Base-by-base conservation (phyloP, 2,329 filamentous ascomycete genomes). In the Aspergillus hortae region DNA sequence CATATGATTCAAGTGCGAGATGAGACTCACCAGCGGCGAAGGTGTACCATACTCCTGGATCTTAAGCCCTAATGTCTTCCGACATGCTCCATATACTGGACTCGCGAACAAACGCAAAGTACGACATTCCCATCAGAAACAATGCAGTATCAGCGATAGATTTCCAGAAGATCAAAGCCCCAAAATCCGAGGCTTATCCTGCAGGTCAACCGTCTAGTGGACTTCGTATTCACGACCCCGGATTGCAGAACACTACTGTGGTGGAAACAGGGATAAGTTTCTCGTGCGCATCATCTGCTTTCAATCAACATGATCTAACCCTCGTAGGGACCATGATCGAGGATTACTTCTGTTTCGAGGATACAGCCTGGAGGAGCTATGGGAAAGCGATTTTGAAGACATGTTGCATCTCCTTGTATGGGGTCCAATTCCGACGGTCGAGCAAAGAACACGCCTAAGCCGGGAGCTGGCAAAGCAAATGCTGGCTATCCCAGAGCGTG, bases 171-270 rank as follows among this genome's bases (percentile, higher is more conserved):
- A 71, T 71, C 23, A 60, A 51, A 49, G 58, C 55, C 2, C 52
- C 56, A 17, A 40, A 45, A 1, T 21, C 44, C 14, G 58, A 44
- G 1, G 25, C 54, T 2, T 49, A 67, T 41, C 55, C 53, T 11
- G 58, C 56, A 2, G 62, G 68, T 35, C 64, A 65, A 42, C 54
- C 58, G 4, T 48, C 48, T 12, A 48, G 53, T 42, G 69, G 67
- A 10, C 56, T 72, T 6, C 60, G 65, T 4, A 56, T 72, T 2
- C 59, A 70, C 47, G 68, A 72, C 51, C 66, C 67, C 0, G 69
- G 69, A 0, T 55, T 69, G 30, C 57, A 61, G 32, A 70, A 72
- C 51, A 73, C 70, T 0, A 60, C 67, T 0, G 64, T 68, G 3
- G 55, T 61, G 19, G 52, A 66, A 49, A 63, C 62, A 0, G 53